A percentile compares a stretch with the other conserved stretches of the same genome.
phyloP scores from a whole-genome alignment of 164 flowering plant genomes.

The Magnolia changhungtana region DNA sequence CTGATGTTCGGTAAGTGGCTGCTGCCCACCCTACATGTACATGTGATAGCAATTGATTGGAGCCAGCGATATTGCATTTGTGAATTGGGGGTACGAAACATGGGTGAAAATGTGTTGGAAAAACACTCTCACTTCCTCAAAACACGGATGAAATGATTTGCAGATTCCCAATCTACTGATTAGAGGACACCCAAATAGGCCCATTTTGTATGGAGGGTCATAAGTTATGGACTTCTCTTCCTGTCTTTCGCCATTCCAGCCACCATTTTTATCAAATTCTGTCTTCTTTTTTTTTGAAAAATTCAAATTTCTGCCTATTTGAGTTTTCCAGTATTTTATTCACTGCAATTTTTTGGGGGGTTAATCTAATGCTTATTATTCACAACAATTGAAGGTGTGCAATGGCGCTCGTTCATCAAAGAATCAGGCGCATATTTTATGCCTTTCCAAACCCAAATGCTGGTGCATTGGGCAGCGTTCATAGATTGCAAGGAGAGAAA shows the following conservation, averaged over 20 bases:
- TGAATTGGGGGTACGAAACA: no score
- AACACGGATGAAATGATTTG: neutral
- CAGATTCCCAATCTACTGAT: neutral
- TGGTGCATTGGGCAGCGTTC: constrained; percentile 80
- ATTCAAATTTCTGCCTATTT: neutral
- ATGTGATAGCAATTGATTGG: no score
- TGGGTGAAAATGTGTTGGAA: neutral
- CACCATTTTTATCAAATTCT: neutral
- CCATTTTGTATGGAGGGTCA: neutral
- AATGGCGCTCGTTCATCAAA: constrained; percentile 95
- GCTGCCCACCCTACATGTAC: neutral
- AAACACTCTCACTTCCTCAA: neutral
- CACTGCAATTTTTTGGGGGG: neutral
- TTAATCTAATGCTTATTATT: neutral
- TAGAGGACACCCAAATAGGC: neutral
- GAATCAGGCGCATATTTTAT: constrained; percentile 76
- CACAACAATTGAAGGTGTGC: constrained; percentile 62
- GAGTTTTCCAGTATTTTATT: neutral
- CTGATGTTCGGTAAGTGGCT: neutral
- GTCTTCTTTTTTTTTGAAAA: no score
- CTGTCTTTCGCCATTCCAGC: neutral
- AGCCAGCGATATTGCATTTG: no score
- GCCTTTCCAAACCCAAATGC: constrained; percentile 73
- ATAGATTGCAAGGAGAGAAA: constrained; percentile 84
- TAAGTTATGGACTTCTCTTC: neutral